phyloP scores from a whole-genome alignment of 345 rosid genomes.

The Citrus maxima region DNA sequence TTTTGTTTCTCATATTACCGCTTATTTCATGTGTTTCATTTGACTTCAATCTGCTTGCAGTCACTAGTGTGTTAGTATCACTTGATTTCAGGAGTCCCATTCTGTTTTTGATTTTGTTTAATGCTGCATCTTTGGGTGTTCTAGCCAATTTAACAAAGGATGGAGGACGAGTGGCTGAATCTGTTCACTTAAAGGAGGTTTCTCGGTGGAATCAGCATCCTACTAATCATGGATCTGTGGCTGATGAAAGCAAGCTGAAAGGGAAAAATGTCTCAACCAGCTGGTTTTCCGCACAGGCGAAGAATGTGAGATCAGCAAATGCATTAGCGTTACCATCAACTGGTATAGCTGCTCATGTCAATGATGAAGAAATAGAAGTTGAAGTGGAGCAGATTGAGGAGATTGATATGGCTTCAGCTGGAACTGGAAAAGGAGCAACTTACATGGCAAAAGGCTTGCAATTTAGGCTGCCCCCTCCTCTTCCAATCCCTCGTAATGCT shows the following conservation, averaged over 20 bases:
- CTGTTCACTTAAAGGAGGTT: constrained; percentile 21
- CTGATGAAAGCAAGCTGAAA: constrained; percentile 46
- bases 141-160: constrained; percentile 23
- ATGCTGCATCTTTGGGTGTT: constrained; percentile 13
- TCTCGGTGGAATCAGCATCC: constrained; percentile 40
- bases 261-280: constrained; percentile 38
- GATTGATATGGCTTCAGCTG: constrained; percentile 25
- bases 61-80: background rate
- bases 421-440: constrained; percentile 12
- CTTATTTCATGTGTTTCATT: background rate
- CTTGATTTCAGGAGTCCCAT: background rate
- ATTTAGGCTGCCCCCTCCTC: constrained; percentile 42
- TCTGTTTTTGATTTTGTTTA: background rate
- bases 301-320: constrained; percentile 26
- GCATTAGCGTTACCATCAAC: constrained; percentile 44
- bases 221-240: constrained; percentile 25
- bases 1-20: background rate
- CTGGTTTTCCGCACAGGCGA: constrained; percentile 31
- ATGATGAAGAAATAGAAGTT: constrained; percentile 45
- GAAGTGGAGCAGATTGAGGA: constrained; percentile 49
- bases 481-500: constrained; percentile 37
- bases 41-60: background rate
- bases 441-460: constrained; percentile 30
- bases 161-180: constrained; percentile 34
- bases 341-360: constrained; percentile 69